Evolutionary conservation across 106 monocot species (phyloP), one percentile per base, ranked within the genome.

Genomic region (Amphibolis antarctica): DNA sequence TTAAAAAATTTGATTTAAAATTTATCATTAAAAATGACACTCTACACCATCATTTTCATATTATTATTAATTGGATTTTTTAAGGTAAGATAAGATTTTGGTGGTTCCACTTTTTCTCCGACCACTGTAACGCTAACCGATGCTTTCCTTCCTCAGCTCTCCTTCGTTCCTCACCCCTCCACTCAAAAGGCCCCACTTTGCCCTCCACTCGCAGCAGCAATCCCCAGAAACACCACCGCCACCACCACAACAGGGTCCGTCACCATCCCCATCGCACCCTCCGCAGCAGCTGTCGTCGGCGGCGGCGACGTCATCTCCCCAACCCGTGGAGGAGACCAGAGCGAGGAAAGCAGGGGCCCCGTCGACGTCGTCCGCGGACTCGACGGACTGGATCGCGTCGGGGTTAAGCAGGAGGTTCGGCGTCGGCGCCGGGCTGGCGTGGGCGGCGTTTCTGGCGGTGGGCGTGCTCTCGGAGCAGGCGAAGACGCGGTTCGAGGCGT

Each of bases 381-480:
- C 89, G 26, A 89, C 94, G 10, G 94, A 94, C 36, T 89, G 94
- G 94, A 75, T 94, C 0, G 81, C 94, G 6, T 86, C 94, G 17
- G 53, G 79, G 28, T 67, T 94, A 42, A 94, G 81, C 21, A 65
- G 94, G 71, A 68, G 89, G 65, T 94, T 94, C 71, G 89, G 89
- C 48, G 74, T 94, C 50, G 94, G 94, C 10, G 94, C 89, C 12
- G 94, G 94, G 17, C 83, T 94, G n/a, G 94, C 94, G 18, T 94
- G 94, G 86, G 86, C 54, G 15, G 94, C 67, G 7, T 94, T 93
- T 75, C 80, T 93, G 45, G 79, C 81, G 56, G 69, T 66, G 36
- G 93, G 93, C 21, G 93, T 89, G 22, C 74, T 93, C 55, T 89
- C 93, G 3, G 93, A 93, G 79, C 93, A 93, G 68, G 67, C 89